A percentile compares a stretch with the other conserved stretches of the same genome.
Conservation (phyloP, 129 eudicot species). For the Centella asiatica region DNA sequence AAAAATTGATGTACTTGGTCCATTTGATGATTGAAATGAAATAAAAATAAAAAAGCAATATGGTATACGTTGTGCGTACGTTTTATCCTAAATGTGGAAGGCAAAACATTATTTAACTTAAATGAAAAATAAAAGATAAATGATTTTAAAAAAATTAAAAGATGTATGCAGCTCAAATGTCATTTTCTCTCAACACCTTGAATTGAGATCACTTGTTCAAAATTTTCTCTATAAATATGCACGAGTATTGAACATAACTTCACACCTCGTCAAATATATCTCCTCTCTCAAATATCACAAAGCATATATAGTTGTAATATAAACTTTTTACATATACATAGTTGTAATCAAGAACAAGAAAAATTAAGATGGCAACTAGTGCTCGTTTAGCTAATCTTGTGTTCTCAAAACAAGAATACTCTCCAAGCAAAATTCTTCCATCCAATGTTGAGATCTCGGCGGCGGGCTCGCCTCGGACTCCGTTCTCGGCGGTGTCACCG, state of each 20-base stretch:
- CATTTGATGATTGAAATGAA: no score
- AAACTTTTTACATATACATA: no score
- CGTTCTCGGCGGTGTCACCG: constrained; percentile 10
- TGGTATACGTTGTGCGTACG: no score
- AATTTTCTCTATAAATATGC: background rate
- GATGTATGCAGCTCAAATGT: background rate
- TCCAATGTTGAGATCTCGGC: background rate
- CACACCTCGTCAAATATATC: background rate
- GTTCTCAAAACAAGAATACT: background rate
- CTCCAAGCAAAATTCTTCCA: background rate
- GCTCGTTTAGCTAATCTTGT: background rate
- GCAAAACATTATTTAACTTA: no score
- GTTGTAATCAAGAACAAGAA: no score
- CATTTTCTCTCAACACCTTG: background rate
- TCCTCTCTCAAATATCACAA: no score
- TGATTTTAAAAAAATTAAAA: no score
- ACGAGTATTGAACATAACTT: background rate
- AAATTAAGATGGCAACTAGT: background rate
- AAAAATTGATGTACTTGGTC: no score
- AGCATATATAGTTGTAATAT: no score
- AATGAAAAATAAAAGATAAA: no score
- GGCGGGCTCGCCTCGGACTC: background rate
- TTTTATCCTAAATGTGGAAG: no score
- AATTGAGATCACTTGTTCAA: background rate
- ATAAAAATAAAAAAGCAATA: no score